A percentile compares a stretch with the other conserved stretches of the same genome.
Evolutionary conservation across 805 yeast genomes (phyloP).

Genomic region (Millerozyma acaciae): DNA sequence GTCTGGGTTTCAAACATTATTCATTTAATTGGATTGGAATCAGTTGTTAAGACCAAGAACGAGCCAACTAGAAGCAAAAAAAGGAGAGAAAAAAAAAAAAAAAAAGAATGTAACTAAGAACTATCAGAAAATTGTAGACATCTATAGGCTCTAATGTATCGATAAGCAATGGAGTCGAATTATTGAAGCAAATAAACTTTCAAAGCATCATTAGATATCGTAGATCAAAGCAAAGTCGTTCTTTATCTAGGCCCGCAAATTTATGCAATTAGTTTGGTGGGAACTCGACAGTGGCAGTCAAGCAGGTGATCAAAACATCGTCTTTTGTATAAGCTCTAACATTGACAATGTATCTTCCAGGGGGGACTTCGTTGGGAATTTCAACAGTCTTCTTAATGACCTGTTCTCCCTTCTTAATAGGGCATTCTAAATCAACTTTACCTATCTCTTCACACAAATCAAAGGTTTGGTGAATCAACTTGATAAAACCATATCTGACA

Average conservation of each 20-base stretch:
- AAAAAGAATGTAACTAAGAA: too few relatives aligned
- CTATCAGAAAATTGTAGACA: too few relatives aligned
- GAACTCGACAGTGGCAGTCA: slow-evolving; percentile 66
- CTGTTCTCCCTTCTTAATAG: slow-evolving; percentile 68
- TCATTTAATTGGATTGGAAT: too few relatives aligned
- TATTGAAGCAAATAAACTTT: too few relatives aligned
- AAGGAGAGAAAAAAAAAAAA: too few relatives aligned
- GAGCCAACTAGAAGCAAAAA: too few relatives aligned
- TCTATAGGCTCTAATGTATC: too few relatives aligned
- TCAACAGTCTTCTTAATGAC: slow-evolving; percentile 67
- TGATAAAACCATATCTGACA: slow-evolving; percentile 88
- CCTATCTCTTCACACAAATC: slow-evolving; percentile 87
- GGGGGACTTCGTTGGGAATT: slow-evolving; percentile 90
- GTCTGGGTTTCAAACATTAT: too few relatives aligned
- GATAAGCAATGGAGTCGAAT: too few relatives aligned
- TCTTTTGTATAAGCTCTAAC: slow-evolving; percentile 89
- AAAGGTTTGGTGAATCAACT: slow-evolving; percentile 80
- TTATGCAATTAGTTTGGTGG: slow-evolving; percentile 29
- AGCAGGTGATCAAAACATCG: slow-evolving; percentile 79
- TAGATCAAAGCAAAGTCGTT: too few relatives aligned
- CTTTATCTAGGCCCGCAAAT: not conserved
- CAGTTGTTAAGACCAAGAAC: too few relatives aligned
- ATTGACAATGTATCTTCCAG: slow-evolving; percentile 81
- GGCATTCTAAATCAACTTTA: slow-evolving; percentile 83
- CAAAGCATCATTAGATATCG: too few relatives aligned